phyloP scores from a whole-genome alignment of 1,284 basidiomycete species.

The Erythrobasidium hasegawianum region DNA sequence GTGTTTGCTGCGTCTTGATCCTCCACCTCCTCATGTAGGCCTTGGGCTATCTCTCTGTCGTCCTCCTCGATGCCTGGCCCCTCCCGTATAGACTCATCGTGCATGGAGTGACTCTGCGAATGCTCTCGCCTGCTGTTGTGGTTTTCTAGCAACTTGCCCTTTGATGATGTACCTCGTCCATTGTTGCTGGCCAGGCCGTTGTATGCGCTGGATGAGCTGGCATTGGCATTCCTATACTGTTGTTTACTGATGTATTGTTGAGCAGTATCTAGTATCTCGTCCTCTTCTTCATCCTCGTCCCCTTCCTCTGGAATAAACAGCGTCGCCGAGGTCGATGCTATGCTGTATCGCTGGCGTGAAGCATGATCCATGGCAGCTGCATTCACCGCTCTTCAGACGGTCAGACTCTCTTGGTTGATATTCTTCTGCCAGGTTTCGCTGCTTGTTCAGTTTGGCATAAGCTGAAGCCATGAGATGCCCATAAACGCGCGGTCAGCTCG shows the following conservation, averaged over 20 bases:
- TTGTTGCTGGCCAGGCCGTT: conserved; percentile 6
- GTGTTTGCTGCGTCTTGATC: background rate
- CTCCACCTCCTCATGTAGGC: too few species aligned
- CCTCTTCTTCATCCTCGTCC: conserved; percentile 21
- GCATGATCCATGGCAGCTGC: too few species aligned
- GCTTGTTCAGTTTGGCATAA: too few species aligned
- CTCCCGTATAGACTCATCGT: too few species aligned
- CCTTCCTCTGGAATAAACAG: conserved; percentile 26
- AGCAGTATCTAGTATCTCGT: background rate
- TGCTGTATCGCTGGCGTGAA: conserved; percentile 16
- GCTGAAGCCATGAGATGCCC: too few species aligned
- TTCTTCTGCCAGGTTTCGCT: too few species aligned
- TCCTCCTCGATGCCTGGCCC: too few species aligned
- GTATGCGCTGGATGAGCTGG: conserved; percentile 5
- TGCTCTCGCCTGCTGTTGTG: background rate
- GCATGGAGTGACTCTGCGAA: background rate
- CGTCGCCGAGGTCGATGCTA: conserved; percentile 29
- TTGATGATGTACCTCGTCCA: conserved; percentile 8
- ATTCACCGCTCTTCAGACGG: too few species aligned
- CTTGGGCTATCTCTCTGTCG: too few species aligned
- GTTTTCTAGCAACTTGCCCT: conserved; percentile 2
- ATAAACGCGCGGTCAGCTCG: too few species aligned
- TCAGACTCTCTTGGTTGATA: too few species aligned
- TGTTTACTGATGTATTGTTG: too few species aligned
- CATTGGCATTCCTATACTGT: background rate